Evolutionary conservation across 2,329 filamentous ascomycete genomes (phyloP).

Genomic region (Hymenoscyphus fraxineus): DNA sequence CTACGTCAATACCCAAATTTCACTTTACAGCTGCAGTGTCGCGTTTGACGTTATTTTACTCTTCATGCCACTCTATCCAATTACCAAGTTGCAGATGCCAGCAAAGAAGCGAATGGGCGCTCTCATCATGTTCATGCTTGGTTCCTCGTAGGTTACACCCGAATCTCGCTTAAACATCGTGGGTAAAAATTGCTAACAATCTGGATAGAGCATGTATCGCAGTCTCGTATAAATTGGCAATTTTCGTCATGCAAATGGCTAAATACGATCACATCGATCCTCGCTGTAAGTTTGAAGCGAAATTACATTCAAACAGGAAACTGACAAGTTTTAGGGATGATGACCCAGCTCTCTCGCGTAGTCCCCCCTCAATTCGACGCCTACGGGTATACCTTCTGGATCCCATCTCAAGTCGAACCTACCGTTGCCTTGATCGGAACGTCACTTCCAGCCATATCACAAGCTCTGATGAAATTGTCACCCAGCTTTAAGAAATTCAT

Average conservation of each 20-base stretch:
- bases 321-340: neutral
- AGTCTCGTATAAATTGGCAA: conserved; percentile 1
- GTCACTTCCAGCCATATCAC: conserved; percentile 3
- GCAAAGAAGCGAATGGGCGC: neutral
- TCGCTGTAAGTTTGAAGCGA: neutral
- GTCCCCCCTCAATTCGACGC: conserved; percentile 5
- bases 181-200: neutral
- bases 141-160: conserved; percentile 2
- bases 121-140: conserved; percentile 6
- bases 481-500: conserved; percentile 1
- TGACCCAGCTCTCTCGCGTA: neutral
- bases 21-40: conserved; percentile 7
- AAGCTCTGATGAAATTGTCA: conserved; percentile 1
- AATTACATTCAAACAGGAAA: no score
- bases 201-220: conserved; percentile 4
- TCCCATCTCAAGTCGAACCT: conserved; percentile 6
- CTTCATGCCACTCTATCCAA: conserved; percentile 4
- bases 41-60: conserved; percentile 2
- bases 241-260: conserved; percentile 4
- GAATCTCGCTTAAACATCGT: neutral
- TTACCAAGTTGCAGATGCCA: conserved; percentile 6
- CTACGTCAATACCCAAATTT: conserved; percentile 1
- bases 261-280: conserved; percentile 5
- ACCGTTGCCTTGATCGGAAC: conserved; percentile 7
- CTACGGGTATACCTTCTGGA: conserved; percentile 7